Percentiles rank a stretch among this genome's conserved stretches.
Evolutionary conservation across 2,329 filamentous ascomycete species (phyloP).

Genomic region (Diaporthe aspalathi): DNA sequence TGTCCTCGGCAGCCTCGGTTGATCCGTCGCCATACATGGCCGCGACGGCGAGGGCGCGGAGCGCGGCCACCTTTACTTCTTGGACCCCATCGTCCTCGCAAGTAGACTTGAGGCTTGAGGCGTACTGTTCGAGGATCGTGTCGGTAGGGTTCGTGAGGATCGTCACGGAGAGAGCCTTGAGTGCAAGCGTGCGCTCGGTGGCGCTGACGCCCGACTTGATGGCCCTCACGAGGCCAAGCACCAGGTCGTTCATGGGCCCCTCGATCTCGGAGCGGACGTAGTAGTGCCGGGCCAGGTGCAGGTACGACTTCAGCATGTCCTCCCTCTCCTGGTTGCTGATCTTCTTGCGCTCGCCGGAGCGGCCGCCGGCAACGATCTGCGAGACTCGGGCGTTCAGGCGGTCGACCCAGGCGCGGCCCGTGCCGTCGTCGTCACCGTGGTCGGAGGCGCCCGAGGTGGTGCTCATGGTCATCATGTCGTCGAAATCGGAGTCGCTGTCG

Average conservation of each 20-base stretch:
- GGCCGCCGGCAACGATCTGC: constrained; percentile 61
- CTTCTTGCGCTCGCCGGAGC: constrained; percentile 73
- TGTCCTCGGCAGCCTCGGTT: constrained; percentile 73
- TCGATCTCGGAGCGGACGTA: constrained; percentile 74
- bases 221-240: constrained; percentile 75
- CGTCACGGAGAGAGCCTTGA: constrained; percentile 79
- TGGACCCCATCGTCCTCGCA: constrained; percentile 78
- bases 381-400: constrained; percentile 74
- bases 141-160: constrained; percentile 75
- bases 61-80: constrained; percentile 74
- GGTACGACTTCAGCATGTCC: constrained; percentile 69
- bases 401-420: constrained; percentile 65
- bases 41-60: constrained; percentile 79
- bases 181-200: constrained; percentile 75
- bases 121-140: constrained; percentile 72
- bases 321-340: constrained; percentile 79
- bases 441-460: constrained; percentile 72
- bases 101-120: constrained; percentile 67
- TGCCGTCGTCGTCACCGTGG: constrained; percentile 68
- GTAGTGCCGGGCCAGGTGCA: constrained; percentile 74
- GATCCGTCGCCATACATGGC: constrained; percentile 81
- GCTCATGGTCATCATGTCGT: constrained; percentile 60
- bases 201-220: constrained; percentile 76
- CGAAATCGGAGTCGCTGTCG: constrained; percentile 63
- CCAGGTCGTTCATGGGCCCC: constrained; percentile 68